phyloP scores from a whole-genome alignment of 208 protist species.

The Leishmania guyanensis region DNA sequence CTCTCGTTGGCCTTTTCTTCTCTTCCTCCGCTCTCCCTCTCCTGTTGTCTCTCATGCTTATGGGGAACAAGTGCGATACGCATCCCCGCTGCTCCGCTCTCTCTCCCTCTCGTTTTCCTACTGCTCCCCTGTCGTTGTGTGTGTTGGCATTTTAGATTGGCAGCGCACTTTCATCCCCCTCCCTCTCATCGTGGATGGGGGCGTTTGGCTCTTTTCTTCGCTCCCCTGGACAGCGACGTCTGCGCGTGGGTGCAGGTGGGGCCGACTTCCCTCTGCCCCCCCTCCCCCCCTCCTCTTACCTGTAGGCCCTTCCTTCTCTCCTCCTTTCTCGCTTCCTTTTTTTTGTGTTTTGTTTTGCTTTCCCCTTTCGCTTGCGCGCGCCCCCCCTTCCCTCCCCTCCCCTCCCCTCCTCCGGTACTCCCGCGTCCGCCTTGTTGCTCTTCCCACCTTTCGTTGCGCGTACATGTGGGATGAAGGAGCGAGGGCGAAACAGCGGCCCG shows the following conservation, averaged over 20 bases:
- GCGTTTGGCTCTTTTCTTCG: not conserved
- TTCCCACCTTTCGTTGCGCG: not conserved
- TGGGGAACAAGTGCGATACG: not conserved
- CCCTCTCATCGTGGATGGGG: not conserved
- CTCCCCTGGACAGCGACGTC: not conserved
- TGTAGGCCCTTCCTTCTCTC: not conserved
- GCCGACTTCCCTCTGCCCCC: not conserved
- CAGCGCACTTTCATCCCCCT: not conserved
- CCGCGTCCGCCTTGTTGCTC: not conserved
- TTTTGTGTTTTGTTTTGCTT: not conserved
- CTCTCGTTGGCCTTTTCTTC: not conserved
- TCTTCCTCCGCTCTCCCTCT: not conserved
- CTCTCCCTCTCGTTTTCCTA: not conserved
- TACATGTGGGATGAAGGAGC: not conserved
- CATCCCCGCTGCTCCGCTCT: not conserved
- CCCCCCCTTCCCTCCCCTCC: too few species aligned
- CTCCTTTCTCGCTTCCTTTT: not conserved
- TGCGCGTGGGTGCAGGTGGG: not conserved
- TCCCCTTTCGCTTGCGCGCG: not conserved
- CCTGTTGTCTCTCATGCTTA: not conserved
- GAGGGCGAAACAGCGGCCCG: not conserved
- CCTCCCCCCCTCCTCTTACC: not conserved
- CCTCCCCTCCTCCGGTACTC: not conserved
- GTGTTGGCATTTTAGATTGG: not conserved
- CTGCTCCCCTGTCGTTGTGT: not conserved